A percentile compares a stretch with the other conserved stretches of the same genome.
Evolutionary conservation across 805 yeast species (phyloP).

Genomic region (Barnettozyma vustinii): DNA sequence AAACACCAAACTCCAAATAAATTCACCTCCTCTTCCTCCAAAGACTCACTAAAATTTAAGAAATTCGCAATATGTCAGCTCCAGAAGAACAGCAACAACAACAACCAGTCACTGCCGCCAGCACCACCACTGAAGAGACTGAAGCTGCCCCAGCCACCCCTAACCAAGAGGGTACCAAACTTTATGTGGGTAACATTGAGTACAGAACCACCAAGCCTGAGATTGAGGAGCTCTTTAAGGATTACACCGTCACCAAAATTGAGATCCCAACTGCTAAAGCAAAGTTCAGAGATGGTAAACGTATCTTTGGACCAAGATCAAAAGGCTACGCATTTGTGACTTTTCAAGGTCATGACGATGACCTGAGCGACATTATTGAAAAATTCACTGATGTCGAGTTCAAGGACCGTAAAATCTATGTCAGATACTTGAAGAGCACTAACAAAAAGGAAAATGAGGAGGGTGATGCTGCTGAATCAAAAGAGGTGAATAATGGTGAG

Average conservation of each 20-base stretch:
- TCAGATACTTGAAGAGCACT: slow-evolving; percentile 31
- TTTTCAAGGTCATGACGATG: slow-evolving; percentile 36
- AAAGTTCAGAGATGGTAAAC: slow-evolving; percentile 29
- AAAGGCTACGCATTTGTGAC: slow-evolving; percentile 60
- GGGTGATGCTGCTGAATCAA: slow-evolving; percentile 3
- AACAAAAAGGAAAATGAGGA: slow-evolving; percentile 8
- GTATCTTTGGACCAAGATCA: slow-evolving; percentile 31
- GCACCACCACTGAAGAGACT: not conserved
- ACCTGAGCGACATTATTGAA: slow-evolving; percentile 38
- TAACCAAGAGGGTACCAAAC: slow-evolving; percentile 34
- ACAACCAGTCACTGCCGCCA: not conserved
- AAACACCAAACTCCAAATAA: not conserved
- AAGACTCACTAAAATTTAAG: not conserved
- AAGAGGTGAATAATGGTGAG: not conserved
- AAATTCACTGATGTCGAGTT: slow-evolving; percentile 37
- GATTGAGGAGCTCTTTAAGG: slow-evolving; percentile 44
- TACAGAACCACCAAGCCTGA: slow-evolving; percentile 57
- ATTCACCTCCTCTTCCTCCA: not conserved
- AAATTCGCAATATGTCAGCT: not conserved
- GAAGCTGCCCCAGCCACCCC: not conserved
- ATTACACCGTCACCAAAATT: slow-evolving; percentile 40
- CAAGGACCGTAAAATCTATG: slow-evolving; percentile 43
- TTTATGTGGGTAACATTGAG: slow-evolving; percentile 59
- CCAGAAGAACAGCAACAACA: slow-evolving; percentile 1
- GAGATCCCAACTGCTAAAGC: slow-evolving; percentile 45